Evolutionary conservation across 2,329 filamentous ascomycete species (phyloP).

Genomic region (Ascochyta koolunga): DNA sequence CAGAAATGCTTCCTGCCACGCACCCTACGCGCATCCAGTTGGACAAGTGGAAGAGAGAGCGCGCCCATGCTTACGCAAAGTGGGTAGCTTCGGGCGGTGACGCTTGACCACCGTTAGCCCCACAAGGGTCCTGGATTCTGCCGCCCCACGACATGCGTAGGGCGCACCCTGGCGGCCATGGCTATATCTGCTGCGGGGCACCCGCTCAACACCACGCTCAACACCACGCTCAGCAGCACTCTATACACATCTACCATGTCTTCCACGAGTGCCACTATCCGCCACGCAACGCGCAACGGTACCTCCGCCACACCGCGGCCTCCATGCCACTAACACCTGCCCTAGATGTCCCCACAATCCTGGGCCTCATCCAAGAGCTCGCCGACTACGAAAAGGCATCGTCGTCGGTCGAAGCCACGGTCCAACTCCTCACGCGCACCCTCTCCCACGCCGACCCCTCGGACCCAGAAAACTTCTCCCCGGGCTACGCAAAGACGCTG

Average conservation of each 20-base stretch:
- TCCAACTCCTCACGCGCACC: constrained; percentile 72
- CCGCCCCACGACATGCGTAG: constrained; percentile 19
- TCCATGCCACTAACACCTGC: not conserved
- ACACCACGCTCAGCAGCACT: not conserved
- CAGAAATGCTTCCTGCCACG: constrained; percentile 24
- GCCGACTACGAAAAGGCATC: constrained; percentile 86
- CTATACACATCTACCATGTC: constrained; percentile 25
- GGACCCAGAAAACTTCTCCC: constrained; percentile 48
- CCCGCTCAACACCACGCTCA: no score
- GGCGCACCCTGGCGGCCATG: constrained; percentile 13
- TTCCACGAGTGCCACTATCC: constrained; percentile 51
- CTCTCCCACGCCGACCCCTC: constrained; percentile 73
- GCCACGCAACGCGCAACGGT: constrained; percentile 68
- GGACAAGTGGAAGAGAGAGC: constrained; percentile 28
- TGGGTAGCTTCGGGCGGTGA: constrained; percentile 7
- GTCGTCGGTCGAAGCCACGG: constrained; percentile 77
- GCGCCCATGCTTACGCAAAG: constrained; percentile 13
- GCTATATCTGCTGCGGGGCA: no score
- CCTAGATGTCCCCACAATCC: constrained; percentile 80
- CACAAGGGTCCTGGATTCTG: constrained; percentile 16
- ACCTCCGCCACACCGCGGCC: constrained; percentile 5
- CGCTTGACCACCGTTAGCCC: not conserved
- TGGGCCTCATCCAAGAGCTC: constrained; percentile 80
- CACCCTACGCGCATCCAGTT: constrained; percentile 29
- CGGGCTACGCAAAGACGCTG: constrained; percentile 76